Evolutionary conservation across 345 rosid species (phyloP), one percentile per base, ranked within the genome.

Genomic region (Carallia brachiata): DNA sequence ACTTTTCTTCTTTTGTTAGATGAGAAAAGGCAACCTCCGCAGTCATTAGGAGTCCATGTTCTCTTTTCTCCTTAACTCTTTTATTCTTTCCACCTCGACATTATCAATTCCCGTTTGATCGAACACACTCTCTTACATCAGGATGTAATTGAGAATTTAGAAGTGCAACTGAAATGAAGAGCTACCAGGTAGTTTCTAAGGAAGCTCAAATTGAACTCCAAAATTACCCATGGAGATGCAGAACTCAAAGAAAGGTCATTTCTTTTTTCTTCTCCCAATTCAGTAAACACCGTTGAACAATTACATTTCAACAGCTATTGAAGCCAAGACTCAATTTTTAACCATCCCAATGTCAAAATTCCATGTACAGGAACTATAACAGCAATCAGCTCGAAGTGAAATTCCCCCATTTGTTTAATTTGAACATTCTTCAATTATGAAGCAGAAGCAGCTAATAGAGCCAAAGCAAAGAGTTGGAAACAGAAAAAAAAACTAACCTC

Each of bases 401-500:
- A 7, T 7, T 34, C 56, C 62, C 59, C 23, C 34, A 32, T 15
- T 18, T 34, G 61, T 48, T 39, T 8, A 36, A 40, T 40, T 40
- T 40, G 48, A 40, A 40, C 15, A 10, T 40, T 8, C 13, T 17
- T 16, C 2, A 31, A 30, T 1, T 18, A 40, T 16, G 17, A n/a
- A 23, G 32, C 50, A 30, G 55, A 7, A 19, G 6, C 31, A 27
- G 4, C 17, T 16, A 36, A 36, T 19, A 71, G 65, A 67, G 69
- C 27, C 32, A 1, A 52, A 52, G 59, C 30, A 64, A 32, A 47
- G 37, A 66, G 44, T 18, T 44, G 6, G 6, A 16, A 37, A 60
- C 1, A 55, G 23, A 23, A 23, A 53, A 17, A 59, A 67, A 3
- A 52, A 47, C 74, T 75, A 72, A 94, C 97, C 94, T 94, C 96